phyloP scores from a whole-genome alignment of 768 basidiomycete genomes.

The Leccinellum albellum region DNA sequence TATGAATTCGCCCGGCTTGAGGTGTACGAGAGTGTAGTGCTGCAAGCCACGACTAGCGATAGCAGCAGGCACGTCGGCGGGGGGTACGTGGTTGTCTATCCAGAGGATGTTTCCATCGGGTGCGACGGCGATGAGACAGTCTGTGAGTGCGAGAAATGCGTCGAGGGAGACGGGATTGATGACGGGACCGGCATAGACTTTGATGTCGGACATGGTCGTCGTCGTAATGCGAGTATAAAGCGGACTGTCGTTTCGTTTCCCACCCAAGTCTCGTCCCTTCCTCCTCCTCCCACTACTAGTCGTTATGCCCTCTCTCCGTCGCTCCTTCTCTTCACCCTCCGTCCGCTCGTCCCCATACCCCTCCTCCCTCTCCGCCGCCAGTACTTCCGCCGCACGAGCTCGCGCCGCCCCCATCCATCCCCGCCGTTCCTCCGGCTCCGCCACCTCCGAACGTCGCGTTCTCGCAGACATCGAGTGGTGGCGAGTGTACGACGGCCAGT shows the following conservation, averaged over 20 bases:
- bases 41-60: conserved; percentile 49
- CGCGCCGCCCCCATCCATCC: conserved; percentile 35
- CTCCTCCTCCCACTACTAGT: conserved; percentile 11
- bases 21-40: conserved; percentile 29
- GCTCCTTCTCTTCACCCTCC: conserved; percentile 64
- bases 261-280: conserved; percentile 18
- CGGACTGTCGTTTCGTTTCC: conserved; percentile 28
- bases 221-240: conserved; percentile 44
- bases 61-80: conserved; percentile 44
- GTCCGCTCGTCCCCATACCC: conserved; percentile 71
- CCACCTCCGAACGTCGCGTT: conserved; percentile 61
- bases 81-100: conserved; percentile 58
- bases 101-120: conserved; percentile 60
- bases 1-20: conserved; percentile 60
- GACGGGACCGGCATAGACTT: conserved; percentile 54
- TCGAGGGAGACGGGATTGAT: conserved; percentile 49
- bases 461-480: conserved; percentile 89
- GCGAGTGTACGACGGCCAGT: conserved; percentile 73
- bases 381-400: conserved; percentile 35
- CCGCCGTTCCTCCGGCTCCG: conserved; percentile 67
- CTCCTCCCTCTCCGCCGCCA: conserved; percentile 34
- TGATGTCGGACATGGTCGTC: conserved; percentile 15
- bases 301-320: conserved; percentile 74
- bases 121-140: conserved; percentile 53
- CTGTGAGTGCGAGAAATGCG: conserved; percentile 43